Evolutionary conservation across 352 stramenopile species (phyloP).

Genomic region (Pythium coloratum): DNA sequence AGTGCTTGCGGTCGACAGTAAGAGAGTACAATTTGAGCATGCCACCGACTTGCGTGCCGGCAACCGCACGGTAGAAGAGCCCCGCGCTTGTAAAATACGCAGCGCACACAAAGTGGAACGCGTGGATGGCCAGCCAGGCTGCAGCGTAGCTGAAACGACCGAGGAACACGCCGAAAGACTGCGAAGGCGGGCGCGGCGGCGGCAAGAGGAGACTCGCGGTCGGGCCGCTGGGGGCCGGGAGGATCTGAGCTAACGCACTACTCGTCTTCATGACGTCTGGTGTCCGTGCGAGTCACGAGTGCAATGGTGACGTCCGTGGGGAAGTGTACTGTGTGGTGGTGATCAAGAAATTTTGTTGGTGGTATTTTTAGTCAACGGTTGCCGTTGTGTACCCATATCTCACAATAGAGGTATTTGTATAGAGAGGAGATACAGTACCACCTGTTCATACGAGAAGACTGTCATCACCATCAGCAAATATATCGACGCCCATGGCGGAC

Average conservation of each 20-base stretch:
- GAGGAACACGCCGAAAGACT: constrained; percentile 12
- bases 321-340: too few species aligned
- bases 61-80: constrained; percentile 10
- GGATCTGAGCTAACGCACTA: neutral
- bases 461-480: neutral
- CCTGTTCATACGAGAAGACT: neutral
- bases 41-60: constrained; percentile 3
- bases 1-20: constrained; percentile 1
- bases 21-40: constrained; percentile 23
- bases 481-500: constrained; percentile 2
- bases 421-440: neutral
- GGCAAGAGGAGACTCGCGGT: neutral
- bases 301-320: too few species aligned
- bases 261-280: neutral
- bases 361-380: neutral
- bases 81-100: constrained; percentile 18
- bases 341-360: too few species aligned
- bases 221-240: neutral
- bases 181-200: neutral
- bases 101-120: constrained; percentile 11
- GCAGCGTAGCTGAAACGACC: neutral
- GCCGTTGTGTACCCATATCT: constrained; percentile 4
- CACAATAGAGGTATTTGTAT: neutral
- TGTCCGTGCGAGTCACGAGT: too few species aligned
- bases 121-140: constrained; percentile 5